Percentiles rank a stretch among this genome's conserved stretches.
phyloP scores from a whole-genome alignment of 1,139 yeast species.

The Zygosaccharomyces pseudobailii region DNA sequence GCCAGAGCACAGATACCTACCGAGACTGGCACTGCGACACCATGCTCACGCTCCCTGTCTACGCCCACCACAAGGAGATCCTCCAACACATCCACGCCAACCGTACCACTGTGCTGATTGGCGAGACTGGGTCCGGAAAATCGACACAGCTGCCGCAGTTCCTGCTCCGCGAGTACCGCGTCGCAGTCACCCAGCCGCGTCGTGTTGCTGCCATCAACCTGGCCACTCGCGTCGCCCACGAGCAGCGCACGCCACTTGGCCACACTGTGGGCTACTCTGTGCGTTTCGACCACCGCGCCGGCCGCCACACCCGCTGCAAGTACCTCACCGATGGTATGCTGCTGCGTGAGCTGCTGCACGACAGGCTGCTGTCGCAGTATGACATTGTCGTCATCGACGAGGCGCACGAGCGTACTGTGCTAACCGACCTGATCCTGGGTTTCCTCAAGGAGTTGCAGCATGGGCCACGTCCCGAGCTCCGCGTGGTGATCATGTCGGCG shows the following conservation, averaged over 20 bases:
- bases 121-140: slow-evolving; percentile 98
- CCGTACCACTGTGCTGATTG: slow-evolving; percentile 76
- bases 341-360: slow-evolving; percentile 81
- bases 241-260: slow-evolving; percentile 73
- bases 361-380: slow-evolving; percentile 58
- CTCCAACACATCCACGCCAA: slow-evolving; percentile 50
- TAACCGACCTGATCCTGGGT: slow-evolving; percentile 87
- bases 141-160: slow-evolving; percentile 97
- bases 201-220: slow-evolving; percentile 95
- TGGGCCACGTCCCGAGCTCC: slow-evolving; percentile 46
- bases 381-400: slow-evolving; percentile 85
- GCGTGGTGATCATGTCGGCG: slow-evolving; percentile 78
- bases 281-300: slow-evolving; percentile 62
- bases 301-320: slow-evolving; percentile 60
- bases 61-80: slow-evolving; percentile 62
- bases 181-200: slow-evolving; percentile 96
- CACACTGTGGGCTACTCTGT: slow-evolving; percentile 91
- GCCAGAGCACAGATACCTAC: not conserved
- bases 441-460: slow-evolving; percentile 65
- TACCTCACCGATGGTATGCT: slow-evolving; percentile 98
- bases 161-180: slow-evolving; percentile 49
- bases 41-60: slow-evolving; percentile 50
- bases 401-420: slow-evolving; percentile 93
- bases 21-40: not conserved
- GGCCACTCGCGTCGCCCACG: slow-evolving; percentile 91